Base-by-base conservation (phyloP, 169 alveolate genomes). In the Babesia gibsoni region DNA sequence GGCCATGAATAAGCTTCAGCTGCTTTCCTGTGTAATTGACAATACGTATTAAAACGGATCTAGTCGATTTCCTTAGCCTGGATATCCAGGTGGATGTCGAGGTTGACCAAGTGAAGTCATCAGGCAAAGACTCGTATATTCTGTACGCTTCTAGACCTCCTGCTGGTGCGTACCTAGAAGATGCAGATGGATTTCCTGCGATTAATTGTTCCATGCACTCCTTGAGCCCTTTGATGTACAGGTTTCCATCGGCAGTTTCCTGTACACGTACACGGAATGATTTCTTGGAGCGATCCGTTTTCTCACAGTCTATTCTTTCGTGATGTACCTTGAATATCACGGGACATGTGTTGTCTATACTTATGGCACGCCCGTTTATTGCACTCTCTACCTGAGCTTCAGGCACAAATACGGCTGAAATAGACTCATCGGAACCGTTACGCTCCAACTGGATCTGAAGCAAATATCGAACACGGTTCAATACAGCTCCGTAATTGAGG, bases 1-100 rank as follows among this genome's bases (percentile, higher is more conserved):
- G 83, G n/a, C 58, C 57, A 22, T 65, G 70, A 33, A 52, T 73
- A 36, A 65, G 54, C 48, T 59, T 66, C 73, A 88, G 50, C 10
- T 84, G 78, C 52, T 84, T 88, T 20, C 90, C 80, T 20, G 94
- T 88, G 43, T 90, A 59, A 67, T 91, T 91, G 18, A 90, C 91
- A 10, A 91, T 90, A 33, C 92, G 75, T 18, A 91, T 85, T 50
- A 83, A 48, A 3, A 91, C 46, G n/a, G 95, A 91, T 27, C 90
- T 77, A 57, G 84, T 90, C 7, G 95, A 77, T 61, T 85, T 84
- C 64, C 94, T 29, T n/a, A 91, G 73, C 36, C 91, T 54, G 30
- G 46, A 52, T 41, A 79, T 69, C 95, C 95, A 90, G 43, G 78
- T 91, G 43, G 61, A 30, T 45, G 78, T 90, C 35, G 67, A 63